Evolutionary conservation across 495 filamentous ascomycete species (phyloP), one percentile per base, ranked within the genome.

Genomic region (Pyronema omphalodes): DNA sequence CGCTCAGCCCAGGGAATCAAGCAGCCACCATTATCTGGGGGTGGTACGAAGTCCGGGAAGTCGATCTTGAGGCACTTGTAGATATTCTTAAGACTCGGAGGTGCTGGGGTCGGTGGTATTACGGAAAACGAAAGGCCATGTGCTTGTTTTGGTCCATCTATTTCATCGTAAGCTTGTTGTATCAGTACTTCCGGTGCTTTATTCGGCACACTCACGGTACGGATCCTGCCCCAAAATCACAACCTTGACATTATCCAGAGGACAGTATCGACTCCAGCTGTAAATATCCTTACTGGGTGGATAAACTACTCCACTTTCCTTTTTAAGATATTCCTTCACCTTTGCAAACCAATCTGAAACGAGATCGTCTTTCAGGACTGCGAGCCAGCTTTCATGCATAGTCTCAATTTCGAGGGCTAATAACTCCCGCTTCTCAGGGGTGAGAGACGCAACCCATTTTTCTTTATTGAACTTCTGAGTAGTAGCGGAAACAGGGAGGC

Each of bases 201-300:
- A 5, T 29, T 29, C 23, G 23, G 23, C 23, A 29, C 23, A 45
- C 52, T 48, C 59, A 65, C 62, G 91, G 68, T 98, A 98, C 5
- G 91, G 91, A 67, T 98, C 91, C 70, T 98, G 91, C 56, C 93
- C 91, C 43, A 95, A 61, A 67, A 98, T 84, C 7, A 98, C 86
- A 45, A 79, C 80, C 63, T 89, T 91, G 53, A 96, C 88, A 1
- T 70, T 82, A 70, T 81, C 68, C 53, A 96, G 76, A 23, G 91
- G 93, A 0, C 89, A 95, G 67, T 93, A 80, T 35, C 87, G 81
- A 50, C 86, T 93, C 91, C 91, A 98, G 50, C 82, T 84, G 67
- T 98, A 98, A n/a, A 98, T 77, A 67, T 98, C 89, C 55, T 83
- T 74, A 46, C 74, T 71, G 0, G 88, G 88, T 9, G 91, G 91